Conservation (phyloP, 2,329 filamentous ascomycete genomes). For the Colletotrichum sansevieriae region DNA sequence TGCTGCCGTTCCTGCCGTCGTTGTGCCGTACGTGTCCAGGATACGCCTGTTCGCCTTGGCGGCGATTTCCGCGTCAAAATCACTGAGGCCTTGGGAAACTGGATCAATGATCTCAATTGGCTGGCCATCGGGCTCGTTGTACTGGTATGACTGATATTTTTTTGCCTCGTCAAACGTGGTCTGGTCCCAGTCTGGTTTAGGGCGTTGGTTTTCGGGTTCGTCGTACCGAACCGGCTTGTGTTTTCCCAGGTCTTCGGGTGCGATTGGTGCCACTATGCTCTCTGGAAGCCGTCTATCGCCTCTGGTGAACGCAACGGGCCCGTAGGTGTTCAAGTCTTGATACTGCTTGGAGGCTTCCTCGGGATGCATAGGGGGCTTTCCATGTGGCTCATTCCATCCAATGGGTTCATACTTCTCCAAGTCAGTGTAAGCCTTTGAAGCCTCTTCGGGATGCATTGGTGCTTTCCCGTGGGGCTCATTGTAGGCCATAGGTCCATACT, state of each 20-base stretch:
- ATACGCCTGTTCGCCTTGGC: conserved; percentile 48
- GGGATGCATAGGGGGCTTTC: conserved; percentile 42
- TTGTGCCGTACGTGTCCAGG: background rate
- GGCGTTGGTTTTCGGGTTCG: conserved; percentile 44
- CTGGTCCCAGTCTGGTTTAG: conserved; percentile 53
- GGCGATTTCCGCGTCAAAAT: conserved; percentile 55
- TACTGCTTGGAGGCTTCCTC: conserved; percentile 56
- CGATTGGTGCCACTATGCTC: conserved; percentile 13
- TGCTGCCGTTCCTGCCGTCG: background rate
- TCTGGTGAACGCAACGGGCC: conserved; percentile 44
- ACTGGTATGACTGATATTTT: conserved; percentile 53
- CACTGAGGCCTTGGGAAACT: conserved; percentile 52
- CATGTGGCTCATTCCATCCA: conserved; percentile 45
- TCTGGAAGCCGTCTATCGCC: conserved; percentile 39
- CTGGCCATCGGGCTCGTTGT: conserved; percentile 53
- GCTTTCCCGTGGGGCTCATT: conserved; percentile 44
- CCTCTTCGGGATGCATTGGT: conserved; percentile 30
- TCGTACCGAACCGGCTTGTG: conserved; percentile 35
- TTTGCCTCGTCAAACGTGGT: conserved; percentile 53
- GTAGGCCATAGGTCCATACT: conserved; percentile 49
- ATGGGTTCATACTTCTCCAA: conserved; percentile 41
- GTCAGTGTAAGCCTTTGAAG: conserved; percentile 38
- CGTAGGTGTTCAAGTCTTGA: conserved; percentile 52
- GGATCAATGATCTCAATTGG: conserved; percentile 48
- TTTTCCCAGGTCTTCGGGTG: conserved; percentile 33